Base-by-base conservation (phyloP, 148 eudicot species). In the Vaccinium darrowii region DNA sequence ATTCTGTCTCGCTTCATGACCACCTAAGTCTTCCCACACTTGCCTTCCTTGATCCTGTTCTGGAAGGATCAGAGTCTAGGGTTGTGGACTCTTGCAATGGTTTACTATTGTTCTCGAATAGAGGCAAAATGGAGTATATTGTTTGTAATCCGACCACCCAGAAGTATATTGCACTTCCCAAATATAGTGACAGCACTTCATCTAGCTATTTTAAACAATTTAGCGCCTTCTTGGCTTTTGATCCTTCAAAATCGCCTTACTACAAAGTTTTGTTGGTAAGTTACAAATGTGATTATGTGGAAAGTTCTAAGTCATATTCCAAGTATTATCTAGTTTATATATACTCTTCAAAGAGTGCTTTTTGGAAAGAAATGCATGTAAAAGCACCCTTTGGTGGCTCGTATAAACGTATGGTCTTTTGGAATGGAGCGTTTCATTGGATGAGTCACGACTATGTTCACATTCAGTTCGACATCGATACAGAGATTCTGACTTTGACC, bases 341-440 rank as follows among this genome's bases (percentile, higher is more conserved):
- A 10, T 72, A 72, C 43, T 33, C 36, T 72, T 72, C 76, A 5
- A 39, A 72, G 76, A 10, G 15, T 72, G 76, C 76, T 3, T 72
- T 36, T 72, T 72, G 76, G 76, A 33, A 72, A 33, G 15, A 27
- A 7, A 8, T 72, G 15, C 43, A 9, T 25, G 39, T 30, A 11
- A 27, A 4, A 11, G 76, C 47, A 27, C 43, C 76, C 13, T 16
- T 0, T 7, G 76, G 76, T 25, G 3, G 15, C 47, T 13, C 19
- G 2, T 25, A 5, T 16, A 2, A 30, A 7, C 47, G 12, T 9
- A 72, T 11, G 36, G 76, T 15, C 18, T 72, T 72, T 72, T 72
- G 76, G 73, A 67, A 67, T n/a, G 73, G 73, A 21, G 73, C 73
- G 2, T 19, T 67, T 25, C 73, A 67, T 67, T 72, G 76, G 76